Conservation (phyloP, 2,329 filamentous ascomycete species). For the Alternaria solani region DNA sequence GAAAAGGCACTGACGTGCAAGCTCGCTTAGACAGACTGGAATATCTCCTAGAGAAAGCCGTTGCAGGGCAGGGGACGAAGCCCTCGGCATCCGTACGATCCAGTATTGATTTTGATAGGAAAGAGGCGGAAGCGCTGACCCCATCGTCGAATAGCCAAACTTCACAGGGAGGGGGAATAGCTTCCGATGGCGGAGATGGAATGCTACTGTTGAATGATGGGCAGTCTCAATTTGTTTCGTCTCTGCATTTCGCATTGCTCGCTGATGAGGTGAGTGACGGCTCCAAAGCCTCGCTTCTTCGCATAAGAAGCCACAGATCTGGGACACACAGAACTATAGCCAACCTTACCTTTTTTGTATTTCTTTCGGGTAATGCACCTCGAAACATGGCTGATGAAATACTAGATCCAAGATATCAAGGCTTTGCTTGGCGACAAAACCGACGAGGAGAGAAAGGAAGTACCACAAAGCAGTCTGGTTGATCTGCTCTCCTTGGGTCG, state of each 20-base stretch:
- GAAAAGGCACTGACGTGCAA: slow-evolving; percentile 46
- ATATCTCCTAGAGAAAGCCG: slow-evolving; percentile 45
- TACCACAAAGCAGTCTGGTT: slow-evolving; percentile 42
- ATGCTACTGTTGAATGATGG: slow-evolving; percentile 49
- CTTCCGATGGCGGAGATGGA: slow-evolving; percentile 48
- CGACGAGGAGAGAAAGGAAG: slow-evolving; percentile 40
- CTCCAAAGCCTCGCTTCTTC: neutral
- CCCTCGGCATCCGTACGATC: slow-evolving; percentile 25
- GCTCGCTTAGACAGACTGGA: slow-evolving; percentile 49
- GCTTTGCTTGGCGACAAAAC: slow-evolving; percentile 44
- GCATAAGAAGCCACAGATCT: neutral
- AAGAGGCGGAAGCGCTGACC: slow-evolving; percentile 34
- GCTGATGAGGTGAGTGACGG: slow-evolving; percentile 47
- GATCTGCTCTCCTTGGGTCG: slow-evolving; percentile 45
- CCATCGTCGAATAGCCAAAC: slow-evolving; percentile 47
- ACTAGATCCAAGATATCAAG: slow-evolving; percentile 51
- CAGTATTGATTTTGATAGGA: slow-evolving; percentile 29
- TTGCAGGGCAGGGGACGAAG: slow-evolving; percentile 30
- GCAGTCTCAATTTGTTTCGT: slow-evolving; percentile 51
- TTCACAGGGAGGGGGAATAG: slow-evolving; percentile 46
- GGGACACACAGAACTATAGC: neutral
- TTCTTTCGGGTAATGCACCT: neutral
- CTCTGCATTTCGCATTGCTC: slow-evolving; percentile 51
- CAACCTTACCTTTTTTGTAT: neutral
- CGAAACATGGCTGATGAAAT: slow-evolving; percentile 1